Evolutionary conservation across 2,329 filamentous ascomycete species (phyloP), one percentile per base, ranked within the genome.

Genomic region (Talaromyces atroroseus): DNA sequence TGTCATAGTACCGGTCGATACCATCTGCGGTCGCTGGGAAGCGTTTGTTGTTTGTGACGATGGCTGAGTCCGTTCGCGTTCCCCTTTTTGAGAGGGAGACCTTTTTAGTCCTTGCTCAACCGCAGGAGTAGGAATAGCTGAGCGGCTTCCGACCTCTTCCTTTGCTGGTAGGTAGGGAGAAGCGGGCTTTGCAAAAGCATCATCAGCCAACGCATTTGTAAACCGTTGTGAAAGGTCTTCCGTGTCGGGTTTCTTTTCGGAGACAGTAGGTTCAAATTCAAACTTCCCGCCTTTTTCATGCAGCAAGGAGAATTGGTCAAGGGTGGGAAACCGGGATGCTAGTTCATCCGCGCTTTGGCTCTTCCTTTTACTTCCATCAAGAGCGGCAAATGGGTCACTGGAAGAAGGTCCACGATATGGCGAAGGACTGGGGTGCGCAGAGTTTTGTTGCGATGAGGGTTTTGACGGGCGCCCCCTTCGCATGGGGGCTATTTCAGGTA

Each of bases 401-500:
- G 86, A 85, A 49, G 52, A 38, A 38, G 24, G 23, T 10, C 29
- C 42, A 61, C 86, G 82, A 62, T 85, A 82, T 0, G 90, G 87
- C 5, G 89, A 90, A 7, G 85, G 81, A 64, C 76, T 87, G 53
- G 81, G 82, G 66, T 83, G 85, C 40, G 76, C 71, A 64, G 72
- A 76, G 70, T 69, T 73, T 61, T 72, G 64, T 65, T 76, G 70
- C 57, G 79, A 77, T 18, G 75, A 65, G 59, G 76, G 64, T 64
- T 78, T 80, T 4, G 80, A 78, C 5, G 91, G 88, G 59, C 90
- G 81, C 3, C 94, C 94, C 74, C 94, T 83, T 59, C 94, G 84
- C 94, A 97, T 97, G 0, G 92, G 94, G 38, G 89, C 86, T 60
- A 99, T 90, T 23, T 96, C 90, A 8, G 94, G 94, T 54, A 97